Evolutionary conservation across 805 yeast species (phyloP).

Genomic region (Wickerhamomyces queroliae): DNA sequence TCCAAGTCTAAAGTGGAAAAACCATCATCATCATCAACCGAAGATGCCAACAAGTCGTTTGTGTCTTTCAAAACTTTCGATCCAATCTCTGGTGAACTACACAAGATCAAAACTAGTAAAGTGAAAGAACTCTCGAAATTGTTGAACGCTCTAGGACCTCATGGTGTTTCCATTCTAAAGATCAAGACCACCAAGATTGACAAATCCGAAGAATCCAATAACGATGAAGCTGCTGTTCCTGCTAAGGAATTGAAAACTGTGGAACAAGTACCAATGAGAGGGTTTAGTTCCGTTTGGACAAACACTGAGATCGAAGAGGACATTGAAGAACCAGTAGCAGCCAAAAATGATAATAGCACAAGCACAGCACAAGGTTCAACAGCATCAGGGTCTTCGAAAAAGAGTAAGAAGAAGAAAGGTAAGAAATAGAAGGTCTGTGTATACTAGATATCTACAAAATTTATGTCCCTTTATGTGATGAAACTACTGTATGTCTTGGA

Average conservation of each 20-base stretch:
- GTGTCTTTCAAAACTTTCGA: slow-evolving; percentile 55
- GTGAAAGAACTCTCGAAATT: slow-evolving; percentile 67
- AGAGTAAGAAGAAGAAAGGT: slow-evolving; percentile 21
- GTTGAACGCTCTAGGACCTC: slow-evolving; percentile 68
- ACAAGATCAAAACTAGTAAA: slow-evolving; percentile 50
- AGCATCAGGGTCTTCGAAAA: slow-evolving; percentile 6
- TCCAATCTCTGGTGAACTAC: slow-evolving; percentile 57
- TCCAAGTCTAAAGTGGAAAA: not conserved
- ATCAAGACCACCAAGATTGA: not conserved
- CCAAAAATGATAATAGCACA: slow-evolving; percentile 4
- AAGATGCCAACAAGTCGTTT: slow-evolving; percentile 10
- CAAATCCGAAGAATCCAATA: not conserved
- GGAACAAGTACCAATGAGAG: slow-evolving; percentile 10
- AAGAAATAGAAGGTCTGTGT: slow-evolving; percentile 5
- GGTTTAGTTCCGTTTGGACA: slow-evolving; percentile 18
- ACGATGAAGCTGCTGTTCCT: not conserved
- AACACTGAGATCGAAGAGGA: slow-evolving; percentile 19
- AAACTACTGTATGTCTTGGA: no score
- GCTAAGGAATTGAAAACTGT: not conserved
- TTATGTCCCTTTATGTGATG: no score
- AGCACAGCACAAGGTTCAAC: not conserved
- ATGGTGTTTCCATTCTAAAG: slow-evolving; percentile 32
- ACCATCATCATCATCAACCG: slow-evolving; percentile 5
- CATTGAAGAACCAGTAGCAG: not conserved
- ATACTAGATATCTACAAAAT: not conserved